Base-by-base conservation (phyloP, 2,329 filamentous ascomycete genomes). In the Chrysosporium keratinophilum region DNA sequence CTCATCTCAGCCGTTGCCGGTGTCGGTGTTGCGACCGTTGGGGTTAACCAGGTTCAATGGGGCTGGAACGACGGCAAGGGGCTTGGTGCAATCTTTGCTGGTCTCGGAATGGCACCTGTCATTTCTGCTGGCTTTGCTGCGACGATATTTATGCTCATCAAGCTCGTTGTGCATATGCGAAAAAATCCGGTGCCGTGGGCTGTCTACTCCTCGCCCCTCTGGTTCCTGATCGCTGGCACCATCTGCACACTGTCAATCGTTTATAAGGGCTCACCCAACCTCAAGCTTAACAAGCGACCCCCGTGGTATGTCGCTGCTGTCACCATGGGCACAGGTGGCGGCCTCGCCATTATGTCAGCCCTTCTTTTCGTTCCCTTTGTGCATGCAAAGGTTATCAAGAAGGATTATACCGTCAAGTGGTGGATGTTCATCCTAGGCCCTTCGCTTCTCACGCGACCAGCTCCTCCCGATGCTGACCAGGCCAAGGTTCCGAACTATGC, bases 191-290 rank as follows among this genome's bases (percentile, higher is more conserved):
- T 87, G 1, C 78, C 75, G 5, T 87, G 83, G 84, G 84, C 85
- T 23, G 78, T 89, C 52, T 88, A 76, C 71, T 83, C 78, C 50
- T 82, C 84, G 1, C 86, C 85, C 9, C 80, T 85, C 71, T 89
- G 83, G 73, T 89, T 89, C 77, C 79, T 88, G 54, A 79, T 89
- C 56, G 84, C 85, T 54, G 83, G 77, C 53, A 87, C 83, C 55
- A 71, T 89, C 63, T 87, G 84, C 71, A 85, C 85, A 0, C 76
- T 90, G 4, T 87, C 83, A 42, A 82, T 90, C 62, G 85, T 89
- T 61, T 88, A 87, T 78, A 88, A 89, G 76, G 85, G 85, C 33
- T 87, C 85, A 9, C 84, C 85, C 20, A 82, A 75, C 56, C 77
- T 87, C 31, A 76, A 77, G 19, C 73, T 87, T 28, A 75, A 72